Base-by-base conservation (phyloP, 371 early-diverging fungal genomes). In the Rhizopus stolonifer region DNA sequence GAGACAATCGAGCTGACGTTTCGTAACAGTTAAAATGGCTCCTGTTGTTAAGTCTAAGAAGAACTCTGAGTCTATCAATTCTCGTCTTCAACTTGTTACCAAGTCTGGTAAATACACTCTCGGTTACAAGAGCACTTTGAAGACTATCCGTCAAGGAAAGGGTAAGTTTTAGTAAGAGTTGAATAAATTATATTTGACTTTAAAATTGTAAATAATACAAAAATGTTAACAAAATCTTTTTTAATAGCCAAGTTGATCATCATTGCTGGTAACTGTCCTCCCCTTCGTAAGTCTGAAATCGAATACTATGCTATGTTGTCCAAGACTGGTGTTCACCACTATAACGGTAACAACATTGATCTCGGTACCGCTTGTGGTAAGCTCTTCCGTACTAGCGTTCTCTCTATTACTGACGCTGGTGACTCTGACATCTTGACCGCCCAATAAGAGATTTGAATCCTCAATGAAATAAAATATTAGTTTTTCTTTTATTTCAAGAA, bases 291-390 rank as follows among this genome's bases (percentile, higher is more conserved):
- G 88, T 94, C 95, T 56, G 99, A 98, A 88, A 88, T 98, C 70
- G 98, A 98, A 86, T 98, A 98, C 94, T 98, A 98, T 83, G 99
- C 99, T 78, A 98, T 98, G 99, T 87, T 98, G 77, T 92, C 96
- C 84, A 96, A 98, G 92, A 96, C 98, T 72, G 88, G 87, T 84
- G 99, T 98, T 65, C 96, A 96, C 88, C 97, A 98, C 93, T 98
- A 92, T 90, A 77, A 83, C 78, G 92, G 93, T 73, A 90, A 93
- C 94, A 98, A 98, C 91, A 93, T 96, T 70, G 97, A 95, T 72
- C 89, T 98, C 64, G 99, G 99, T 74, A 96, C 97, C 65, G 99
- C 99, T 64, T 98, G 99, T 85, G 97, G 99, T 87, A 96, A 95
- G 88, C 95, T 94, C 88, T 98, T 91, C 94, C 94, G 98, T 63